Evolutionary conservation across 164 flowering plant species (phyloP), one percentile per base, ranked within the genome.

Genomic region (Euptelea pleiosperma): DNA sequence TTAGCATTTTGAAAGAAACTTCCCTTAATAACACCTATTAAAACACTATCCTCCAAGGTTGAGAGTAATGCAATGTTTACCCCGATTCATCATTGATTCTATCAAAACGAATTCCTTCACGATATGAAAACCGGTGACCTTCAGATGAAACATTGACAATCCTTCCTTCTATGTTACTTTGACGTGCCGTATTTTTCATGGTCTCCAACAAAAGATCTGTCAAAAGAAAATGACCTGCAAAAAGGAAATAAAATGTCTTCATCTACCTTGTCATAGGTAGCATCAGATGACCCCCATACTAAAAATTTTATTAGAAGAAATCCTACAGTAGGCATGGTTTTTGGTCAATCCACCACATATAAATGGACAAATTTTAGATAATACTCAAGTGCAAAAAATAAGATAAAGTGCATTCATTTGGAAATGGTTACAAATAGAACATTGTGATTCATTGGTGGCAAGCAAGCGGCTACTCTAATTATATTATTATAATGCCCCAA

Each of bases 161-260:
- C 67, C 89, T 76, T 61, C 97, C 97, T 71, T 90, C 91, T 53
- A 24, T 68, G 2, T 66, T 67, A 49, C 78, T 79, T 68, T 77
- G 50, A 6, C 22, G 52, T 11, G 86, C 83, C 19, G 93, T 85
- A 8, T 47, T 75, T 54, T 85, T 86, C 91, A 90, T 84, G 37
- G 69, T 84, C 1, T 86, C 89, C 75, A 90, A 57, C 65, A 90
- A 55, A 21, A 90, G 81, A 65, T 84, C 60, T 52, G 95, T 87
- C 72, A 90, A 56, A 53, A 87, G 91, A 73, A 87, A 90, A 77
- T 84, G 93, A 63, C 93, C 93, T 86, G 79, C 59, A 72, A 69
- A 48, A 71, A 19, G 52, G 8, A 46, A 19, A 58, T 7, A 19
- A 57, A 11, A 40, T 28, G 35, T 37, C 26, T 34, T 1, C 16